Percentiles rank a stretch among this genome's conserved stretches.
These are phyloP conservation scores for Dactylellina parvicollis DNA, from an alignment of 2,329 filamentous ascomycete species.

Conservation along the genomic window DNA sequence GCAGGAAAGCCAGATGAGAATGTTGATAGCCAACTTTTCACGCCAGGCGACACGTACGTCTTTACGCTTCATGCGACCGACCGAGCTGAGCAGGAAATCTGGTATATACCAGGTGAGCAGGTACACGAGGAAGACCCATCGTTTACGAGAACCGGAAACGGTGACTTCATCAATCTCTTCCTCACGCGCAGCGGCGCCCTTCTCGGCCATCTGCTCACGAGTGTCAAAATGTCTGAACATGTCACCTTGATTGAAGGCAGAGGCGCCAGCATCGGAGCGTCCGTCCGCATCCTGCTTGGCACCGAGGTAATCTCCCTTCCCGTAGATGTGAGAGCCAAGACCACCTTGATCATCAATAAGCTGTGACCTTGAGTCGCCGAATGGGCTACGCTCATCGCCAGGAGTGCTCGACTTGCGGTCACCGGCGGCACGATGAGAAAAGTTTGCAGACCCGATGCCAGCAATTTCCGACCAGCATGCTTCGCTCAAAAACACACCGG, in stretches of 20 bases:
- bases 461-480: constrained; percentile 93
- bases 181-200: constrained; percentile 88
- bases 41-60: constrained; percentile 94
- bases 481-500: constrained; percentile 94
- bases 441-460: constrained; percentile 72
- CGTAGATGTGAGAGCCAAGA: constrained; percentile 69
- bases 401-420: constrained; percentile 67
- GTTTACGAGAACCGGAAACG: constrained; percentile 81
- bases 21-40: constrained; percentile 97
- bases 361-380: constrained; percentile 67
- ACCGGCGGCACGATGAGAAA: constrained; percentile 62
- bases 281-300: constrained; percentile 76
- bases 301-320: constrained; percentile 81
- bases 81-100: constrained; percentile 78
- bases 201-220: constrained; percentile 91
- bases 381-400: constrained; percentile 68
- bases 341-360: constrained; percentile 65
- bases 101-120: constrained; percentile 86
- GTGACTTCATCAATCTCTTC: constrained; percentile 87
- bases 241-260: constrained; percentile 89
- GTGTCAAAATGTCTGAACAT: constrained; percentile 99
- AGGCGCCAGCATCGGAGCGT: constrained; percentile 89
- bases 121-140: constrained; percentile 88
- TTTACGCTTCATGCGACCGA: constrained; percentile 89
- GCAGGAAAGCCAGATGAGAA: constrained; percentile 93